A percentile compares a stretch with the other conserved stretches of the same genome.
phyloP scores from a whole-genome alignment of 106 monocot genomes.

The Dioscorea dumetorum region DNA sequence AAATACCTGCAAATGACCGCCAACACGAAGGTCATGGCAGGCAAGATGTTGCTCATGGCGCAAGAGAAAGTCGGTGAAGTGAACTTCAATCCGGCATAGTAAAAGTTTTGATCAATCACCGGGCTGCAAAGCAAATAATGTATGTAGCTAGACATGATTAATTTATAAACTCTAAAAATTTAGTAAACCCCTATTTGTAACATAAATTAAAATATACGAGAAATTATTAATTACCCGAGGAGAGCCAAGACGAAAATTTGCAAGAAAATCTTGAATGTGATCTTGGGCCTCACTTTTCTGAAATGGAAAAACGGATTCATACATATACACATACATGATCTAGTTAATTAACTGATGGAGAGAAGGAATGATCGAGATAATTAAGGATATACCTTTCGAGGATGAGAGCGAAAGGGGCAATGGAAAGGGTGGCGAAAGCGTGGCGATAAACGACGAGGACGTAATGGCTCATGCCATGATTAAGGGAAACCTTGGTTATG shows the following conservation, averaged over 20 bases:
- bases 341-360: no score
- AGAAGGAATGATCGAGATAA: neutral
- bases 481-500: conserved; percentile 75
- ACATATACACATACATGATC: neutral
- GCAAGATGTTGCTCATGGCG: conserved; percentile 84
- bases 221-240: conserved; percentile 31
- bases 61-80: conserved; percentile 78
- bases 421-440: conserved; percentile 74
- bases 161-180: neutral
- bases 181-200: no score
- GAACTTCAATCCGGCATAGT: conserved; percentile 62
- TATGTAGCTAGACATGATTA: neutral
- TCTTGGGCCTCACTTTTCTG: conserved; percentile 66
- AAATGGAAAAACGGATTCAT: neutral
- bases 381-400: conserved; percentile 71
- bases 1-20: conserved; percentile 45
- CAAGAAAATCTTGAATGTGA: conserved; percentile 53
- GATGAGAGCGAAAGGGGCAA: conserved; percentile 79
- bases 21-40: conserved; percentile 73
- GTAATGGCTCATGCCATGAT: conserved; percentile 85
- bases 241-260: conserved; percentile 60
- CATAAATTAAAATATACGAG: no score
- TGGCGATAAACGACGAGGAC: conserved; percentile 83
- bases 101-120: conserved; percentile 81
- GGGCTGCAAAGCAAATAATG: conserved; percentile 29